phyloP scores from a whole-genome alignment of 169 alveolate species.

The Plasmodium vivax region DNA sequence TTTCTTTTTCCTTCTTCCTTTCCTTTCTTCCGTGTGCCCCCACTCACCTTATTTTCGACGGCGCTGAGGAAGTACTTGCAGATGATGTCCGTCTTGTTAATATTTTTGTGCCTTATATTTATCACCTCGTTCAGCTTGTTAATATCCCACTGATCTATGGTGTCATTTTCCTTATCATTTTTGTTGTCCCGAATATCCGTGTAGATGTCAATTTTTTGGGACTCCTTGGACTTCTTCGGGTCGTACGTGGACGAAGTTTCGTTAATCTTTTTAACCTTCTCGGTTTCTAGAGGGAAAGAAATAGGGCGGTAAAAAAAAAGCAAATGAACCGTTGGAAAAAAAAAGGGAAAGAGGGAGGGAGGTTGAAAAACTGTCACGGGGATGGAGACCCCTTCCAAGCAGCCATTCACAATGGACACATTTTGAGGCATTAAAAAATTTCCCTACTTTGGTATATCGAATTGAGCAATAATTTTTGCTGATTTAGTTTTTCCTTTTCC shows the following conservation, averaged over 20 bases:
- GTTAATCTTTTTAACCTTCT: constrained; percentile 87
- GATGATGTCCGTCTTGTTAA: constrained; percentile 91
- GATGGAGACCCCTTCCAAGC: constrained; percentile 23
- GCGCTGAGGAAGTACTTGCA: constrained; percentile 97
- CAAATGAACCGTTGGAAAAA: neutral
- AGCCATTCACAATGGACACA: constrained; percentile 40
- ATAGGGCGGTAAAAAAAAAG: neutral
- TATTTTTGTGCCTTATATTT: constrained; percentile 84
- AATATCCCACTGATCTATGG: constrained; percentile 83
- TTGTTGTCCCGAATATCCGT: constrained; percentile 94
- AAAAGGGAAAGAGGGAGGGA: neutral
- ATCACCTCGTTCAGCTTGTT: constrained; percentile 82
- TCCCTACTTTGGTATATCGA: constrained; percentile 91
- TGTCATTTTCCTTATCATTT: constrained; percentile 81
- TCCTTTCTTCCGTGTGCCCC: neutral
- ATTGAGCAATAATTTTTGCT: constrained; percentile 94
- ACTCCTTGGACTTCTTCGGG: constrained; percentile 86
- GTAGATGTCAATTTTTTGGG: constrained; percentile 94
- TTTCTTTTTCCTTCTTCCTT: neutral
- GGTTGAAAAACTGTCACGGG: neutral
- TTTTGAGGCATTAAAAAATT: constrained; percentile 82
- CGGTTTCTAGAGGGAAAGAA: constrained; percentile 80
- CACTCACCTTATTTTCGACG: constrained; percentile 91
- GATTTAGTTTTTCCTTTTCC: constrained; percentile 93
- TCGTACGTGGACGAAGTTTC: constrained; percentile 82